A percentile compares a stretch with the other conserved stretches of the same genome.
Conservation (phyloP, 768 basidiomycete genomes). For the Suillus sp. region DNA sequence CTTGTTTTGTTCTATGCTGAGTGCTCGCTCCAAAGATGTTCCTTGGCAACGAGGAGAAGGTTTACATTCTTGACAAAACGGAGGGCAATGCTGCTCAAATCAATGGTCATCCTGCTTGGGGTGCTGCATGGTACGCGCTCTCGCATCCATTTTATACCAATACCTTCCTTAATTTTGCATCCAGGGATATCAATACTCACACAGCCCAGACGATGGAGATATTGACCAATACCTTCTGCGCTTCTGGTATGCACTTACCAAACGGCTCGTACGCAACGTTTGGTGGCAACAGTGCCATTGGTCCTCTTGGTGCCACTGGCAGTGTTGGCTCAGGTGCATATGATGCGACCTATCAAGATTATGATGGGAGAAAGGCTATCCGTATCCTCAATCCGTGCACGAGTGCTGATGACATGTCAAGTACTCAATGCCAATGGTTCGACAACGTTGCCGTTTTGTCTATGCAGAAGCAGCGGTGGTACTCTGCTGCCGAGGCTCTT, state of each 20-base stretch:
- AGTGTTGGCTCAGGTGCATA: conserved; percentile 49
- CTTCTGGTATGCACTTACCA: conserved; percentile 80
- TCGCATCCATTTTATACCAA: conserved; percentile 9
- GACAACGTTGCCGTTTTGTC: conserved; percentile 62
- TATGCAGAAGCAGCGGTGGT: conserved; percentile 77
- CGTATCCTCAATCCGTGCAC: conserved; percentile 81
- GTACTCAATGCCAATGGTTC: conserved; percentile 66
- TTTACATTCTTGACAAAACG: conserved; percentile 92
- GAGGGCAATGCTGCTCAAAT: conserved; percentile 72
- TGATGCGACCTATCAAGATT: conserved; percentile 75
- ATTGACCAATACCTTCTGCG: conserved; percentile 74
- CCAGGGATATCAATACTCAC: conserved; percentile 64
- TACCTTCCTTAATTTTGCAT: conserved; percentile 23
- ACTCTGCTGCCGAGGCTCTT: conserved; percentile 72
- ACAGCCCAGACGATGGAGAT: conserved; percentile 69
- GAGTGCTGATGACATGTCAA: conserved; percentile 46
- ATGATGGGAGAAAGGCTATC: conserved; percentile 78
- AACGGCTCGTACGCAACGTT: conserved; percentile 77
- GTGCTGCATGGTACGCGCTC: conserved; percentile 57
- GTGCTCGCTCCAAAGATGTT: conserved; percentile 48
- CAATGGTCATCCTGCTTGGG: conserved; percentile 75
- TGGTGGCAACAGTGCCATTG: conserved; percentile 78
- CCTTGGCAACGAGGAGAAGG: conserved; percentile 74
- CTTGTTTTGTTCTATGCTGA: background rate
- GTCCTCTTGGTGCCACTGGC: conserved; percentile 61